Evolutionary conservation across 371 early-diverging fungal genomes (phyloP).

Genomic region (Circinella umbellata): DNA sequence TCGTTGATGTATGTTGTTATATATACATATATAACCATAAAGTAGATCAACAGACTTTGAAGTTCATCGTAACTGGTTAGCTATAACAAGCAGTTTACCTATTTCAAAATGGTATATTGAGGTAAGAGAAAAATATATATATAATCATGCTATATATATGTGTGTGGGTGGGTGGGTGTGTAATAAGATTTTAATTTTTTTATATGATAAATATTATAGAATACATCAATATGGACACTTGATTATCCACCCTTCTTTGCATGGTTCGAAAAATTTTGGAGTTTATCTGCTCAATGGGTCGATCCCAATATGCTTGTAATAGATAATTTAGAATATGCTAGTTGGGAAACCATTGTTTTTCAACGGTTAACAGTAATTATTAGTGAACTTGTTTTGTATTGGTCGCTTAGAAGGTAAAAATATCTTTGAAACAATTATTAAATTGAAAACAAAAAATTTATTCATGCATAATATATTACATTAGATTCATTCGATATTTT

Average conservation of each 20-base stretch:
- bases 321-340: constrained; percentile 70
- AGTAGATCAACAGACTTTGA: constrained; percentile 97
- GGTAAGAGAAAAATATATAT: constrained; percentile 44
- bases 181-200: too few relatives aligned
- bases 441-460: too few relatives aligned
- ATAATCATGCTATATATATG: neutral
- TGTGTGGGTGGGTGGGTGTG: too few relatives aligned
- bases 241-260: constrained; percentile 99
- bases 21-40: neutral
- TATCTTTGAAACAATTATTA: too few relatives aligned
- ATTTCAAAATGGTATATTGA: constrained; percentile 90
- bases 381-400: constrained; percentile 80
- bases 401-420: constrained; percentile 65
- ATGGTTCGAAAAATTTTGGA: constrained; percentile 88
- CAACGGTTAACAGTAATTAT: constrained; percentile 85
- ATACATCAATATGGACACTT: constrained; percentile 94
- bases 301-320: constrained; percentile 85
- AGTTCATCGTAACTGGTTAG: constrained; percentile 98
- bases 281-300: constrained; percentile 62
- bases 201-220: constrained; percentile 34
- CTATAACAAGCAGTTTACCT: constrained; percentile 88
- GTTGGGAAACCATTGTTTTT: constrained; percentile 74
- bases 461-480: neutral
- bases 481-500: constrained; percentile 42
- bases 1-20: neutral